Conservation (phyloP, 2,329 filamentous ascomycete species). For the Ceratocystiopsis minuta region DNA sequence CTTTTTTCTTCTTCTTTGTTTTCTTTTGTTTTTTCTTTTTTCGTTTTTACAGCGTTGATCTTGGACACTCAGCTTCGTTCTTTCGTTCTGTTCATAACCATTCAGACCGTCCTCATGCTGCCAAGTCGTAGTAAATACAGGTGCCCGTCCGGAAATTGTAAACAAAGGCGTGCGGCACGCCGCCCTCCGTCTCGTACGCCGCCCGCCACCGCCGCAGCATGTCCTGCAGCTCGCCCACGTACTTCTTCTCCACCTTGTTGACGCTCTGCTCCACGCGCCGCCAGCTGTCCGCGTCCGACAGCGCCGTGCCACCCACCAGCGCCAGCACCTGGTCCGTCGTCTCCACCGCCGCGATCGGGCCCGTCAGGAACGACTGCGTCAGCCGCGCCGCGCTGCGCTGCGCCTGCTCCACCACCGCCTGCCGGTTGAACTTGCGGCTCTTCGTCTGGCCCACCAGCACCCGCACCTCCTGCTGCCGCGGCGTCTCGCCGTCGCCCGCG, state of each 20-base stretch:
- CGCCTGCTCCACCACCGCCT: constrained; percentile 68
- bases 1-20: no score
- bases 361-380: constrained; percentile 52
- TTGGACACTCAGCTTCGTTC: no score
- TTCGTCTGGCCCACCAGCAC: constrained; percentile 69
- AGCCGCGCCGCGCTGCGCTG: constrained; percentile 40
- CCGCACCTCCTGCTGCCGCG: constrained; percentile 49
- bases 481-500: background rate
- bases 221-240: constrained; percentile 66
- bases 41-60: no score
- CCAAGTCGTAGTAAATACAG: constrained; percentile 73
- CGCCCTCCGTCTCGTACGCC: constrained; percentile 34
- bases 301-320: constrained; percentile 50
- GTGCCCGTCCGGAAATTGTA: constrained; percentile 80
- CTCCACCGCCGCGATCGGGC: constrained; percentile 75
- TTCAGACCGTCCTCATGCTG: constrained; percentile 16
- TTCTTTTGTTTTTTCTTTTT: no score
- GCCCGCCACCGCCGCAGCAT: constrained; percentile 46
- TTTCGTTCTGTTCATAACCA: no score
- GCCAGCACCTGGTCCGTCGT: constrained; percentile 71
- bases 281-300: constrained; percentile 75
- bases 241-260: constrained; percentile 60
- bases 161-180: constrained; percentile 55
- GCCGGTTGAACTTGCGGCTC: constrained; percentile 82
- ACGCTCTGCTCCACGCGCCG: constrained; percentile 61